Percentiles rank a stretch among this genome's conserved stretches.
Evolutionary conservation across 257 asterid genomes (phyloP).

Genomic region (Scutellaria barbata): DNA sequence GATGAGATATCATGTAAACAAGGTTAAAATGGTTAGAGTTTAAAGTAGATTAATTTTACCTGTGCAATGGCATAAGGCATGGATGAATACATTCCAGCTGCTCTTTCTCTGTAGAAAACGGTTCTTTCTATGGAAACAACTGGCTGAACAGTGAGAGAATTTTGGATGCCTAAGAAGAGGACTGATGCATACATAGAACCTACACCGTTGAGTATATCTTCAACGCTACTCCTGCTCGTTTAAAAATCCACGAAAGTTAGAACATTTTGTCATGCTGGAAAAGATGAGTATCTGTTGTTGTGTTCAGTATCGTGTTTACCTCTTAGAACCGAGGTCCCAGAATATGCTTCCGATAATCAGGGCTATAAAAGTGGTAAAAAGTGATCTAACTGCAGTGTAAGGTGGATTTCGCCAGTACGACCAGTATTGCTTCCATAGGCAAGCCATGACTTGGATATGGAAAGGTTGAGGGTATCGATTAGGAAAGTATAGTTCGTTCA

Average conservation of each 20-base stretch:
- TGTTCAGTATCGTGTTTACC: constrained; percentile 33
- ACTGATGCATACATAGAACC: constrained; percentile 48
- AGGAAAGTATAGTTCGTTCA: constrained; percentile 48
- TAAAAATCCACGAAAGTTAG: no score
- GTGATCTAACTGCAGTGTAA: constrained; percentile 56
- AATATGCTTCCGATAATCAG: constrained; percentile 57
- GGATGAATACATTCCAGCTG: constrained; percentile 69
- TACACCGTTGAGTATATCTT: constrained; percentile 42
- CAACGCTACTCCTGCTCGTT: constrained; percentile 38
- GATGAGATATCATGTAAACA: background rate
- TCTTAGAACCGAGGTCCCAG: constrained; percentile 62
- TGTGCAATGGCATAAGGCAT: constrained; percentile 61
- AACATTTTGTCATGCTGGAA: no score
- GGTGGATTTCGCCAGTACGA: constrained; percentile 67
- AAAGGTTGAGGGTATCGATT: constrained; percentile 51
- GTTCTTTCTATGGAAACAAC: constrained; percentile 54
- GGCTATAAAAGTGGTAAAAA: constrained; percentile 45
- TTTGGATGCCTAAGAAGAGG: constrained; percentile 51
- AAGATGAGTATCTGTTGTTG: background rate
- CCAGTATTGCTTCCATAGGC: constrained; percentile 62
- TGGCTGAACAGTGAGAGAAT: constrained; percentile 44
- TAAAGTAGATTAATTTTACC: constrained; percentile 32
- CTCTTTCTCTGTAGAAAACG: constrained; percentile 59
- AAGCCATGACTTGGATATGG: constrained; percentile 54
- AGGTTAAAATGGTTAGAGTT: background rate